A percentile compares a stretch with the other conserved stretches of the same genome.
Evolutionary conservation across 345 rosid genomes (phyloP).

Genomic region (Populus ilicifolia): DNA sequence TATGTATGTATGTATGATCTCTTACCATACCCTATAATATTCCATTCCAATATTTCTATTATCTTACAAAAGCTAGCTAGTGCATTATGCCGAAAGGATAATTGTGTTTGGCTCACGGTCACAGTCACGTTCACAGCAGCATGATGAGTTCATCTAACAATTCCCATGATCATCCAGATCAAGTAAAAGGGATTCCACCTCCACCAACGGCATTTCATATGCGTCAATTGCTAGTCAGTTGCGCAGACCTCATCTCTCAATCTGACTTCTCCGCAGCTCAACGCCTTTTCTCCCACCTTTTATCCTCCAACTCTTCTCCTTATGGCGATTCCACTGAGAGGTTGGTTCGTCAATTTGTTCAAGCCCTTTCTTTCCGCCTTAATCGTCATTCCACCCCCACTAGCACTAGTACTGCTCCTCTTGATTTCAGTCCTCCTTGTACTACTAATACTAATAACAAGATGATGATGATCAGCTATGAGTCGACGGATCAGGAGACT

Average conservation of each 20-base stretch:
- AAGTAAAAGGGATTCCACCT: constrained; percentile 23
- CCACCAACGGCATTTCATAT: constrained; percentile 42
- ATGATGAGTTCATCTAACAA: constrained; percentile 22
- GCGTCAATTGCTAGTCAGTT: constrained; percentile 65
- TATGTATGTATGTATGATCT: too few species aligned
- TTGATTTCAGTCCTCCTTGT: background rate
- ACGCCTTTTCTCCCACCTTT: constrained; percentile 47
- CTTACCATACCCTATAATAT: too few species aligned
- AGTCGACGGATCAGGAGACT: background rate
- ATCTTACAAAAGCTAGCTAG: too few species aligned
- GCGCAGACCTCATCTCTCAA: constrained; percentile 65
- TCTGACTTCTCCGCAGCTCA: constrained; percentile 72
- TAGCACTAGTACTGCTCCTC: background rate
- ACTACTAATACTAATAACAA: background rate
- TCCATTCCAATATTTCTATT: too few species aligned
- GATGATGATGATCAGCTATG: background rate
- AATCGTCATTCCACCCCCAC: constrained; percentile 16
- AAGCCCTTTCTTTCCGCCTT: constrained; percentile 73
- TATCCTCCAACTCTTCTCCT: constrained; percentile 60
- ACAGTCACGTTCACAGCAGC: background rate
- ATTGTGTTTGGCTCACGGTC: background rate
- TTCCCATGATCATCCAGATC: constrained; percentile 23
- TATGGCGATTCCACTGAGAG: constrained; percentile 78
- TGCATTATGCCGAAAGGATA: too few species aligned
- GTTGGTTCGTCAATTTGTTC: constrained; percentile 62